These are phyloP conservation scores for Beta lomatogona DNA, from an alignment of 179 eudicot genomes.

Conservation along the genomic window DNA sequence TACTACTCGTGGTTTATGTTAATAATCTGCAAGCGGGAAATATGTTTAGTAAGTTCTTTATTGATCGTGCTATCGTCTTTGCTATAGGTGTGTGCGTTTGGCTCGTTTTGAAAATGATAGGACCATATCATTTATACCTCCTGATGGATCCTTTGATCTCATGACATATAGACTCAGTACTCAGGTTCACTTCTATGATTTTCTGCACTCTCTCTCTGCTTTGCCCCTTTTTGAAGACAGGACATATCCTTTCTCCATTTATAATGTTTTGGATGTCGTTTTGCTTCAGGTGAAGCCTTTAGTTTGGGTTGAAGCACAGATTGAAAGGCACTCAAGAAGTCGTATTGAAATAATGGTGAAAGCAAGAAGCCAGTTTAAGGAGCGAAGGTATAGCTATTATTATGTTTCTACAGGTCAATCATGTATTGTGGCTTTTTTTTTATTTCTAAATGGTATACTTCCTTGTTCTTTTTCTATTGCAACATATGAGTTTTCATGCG, in stretches of 20 bases:
- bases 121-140: conserved; percentile 91
- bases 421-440: neutral
- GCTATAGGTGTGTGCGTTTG: conserved; percentile 81
- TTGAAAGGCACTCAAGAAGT: conserved; percentile 93
- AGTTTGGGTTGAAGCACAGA: conserved; percentile 94
- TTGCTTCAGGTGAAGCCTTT: conserved; percentile 83
- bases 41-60: conserved; percentile 6
- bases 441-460: too few relatives aligned
- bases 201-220: neutral
- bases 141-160: conserved; percentile 95
- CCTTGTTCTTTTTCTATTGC: too few relatives aligned
- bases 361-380: conserved; percentile 88
- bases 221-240: neutral
- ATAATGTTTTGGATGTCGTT: neutral
- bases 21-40: neutral
- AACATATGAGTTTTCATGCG: too few relatives aligned
- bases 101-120: conserved; percentile 91
- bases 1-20: conserved; percentile 1
- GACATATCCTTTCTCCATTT: neutral
- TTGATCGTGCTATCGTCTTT: conserved; percentile 17
- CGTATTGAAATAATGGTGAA: conserved; percentile 88
- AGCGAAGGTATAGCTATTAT: conserved; percentile 60
- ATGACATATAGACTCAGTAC: conserved; percentile 96
- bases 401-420: conserved; percentile 8
- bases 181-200: conserved; percentile 50